Conservation (phyloP, 129 eudicot genomes). For the Erigeron canadensis region DNA sequence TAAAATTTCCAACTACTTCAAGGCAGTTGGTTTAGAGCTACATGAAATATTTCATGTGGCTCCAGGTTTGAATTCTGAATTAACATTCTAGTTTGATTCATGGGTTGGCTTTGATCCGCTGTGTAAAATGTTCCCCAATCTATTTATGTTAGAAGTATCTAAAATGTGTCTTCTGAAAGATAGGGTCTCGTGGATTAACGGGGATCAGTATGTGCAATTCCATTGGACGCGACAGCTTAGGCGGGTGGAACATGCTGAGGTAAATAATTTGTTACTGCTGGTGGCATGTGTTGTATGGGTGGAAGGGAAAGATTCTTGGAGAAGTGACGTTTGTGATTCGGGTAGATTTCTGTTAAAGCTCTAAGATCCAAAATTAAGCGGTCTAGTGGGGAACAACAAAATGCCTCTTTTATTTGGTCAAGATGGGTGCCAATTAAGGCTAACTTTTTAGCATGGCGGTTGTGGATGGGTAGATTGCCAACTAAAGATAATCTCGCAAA, state of each 20-base stretch:
- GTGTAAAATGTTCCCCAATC: background rate
- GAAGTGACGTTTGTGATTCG: background rate
- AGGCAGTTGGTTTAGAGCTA: background rate
- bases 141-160: background rate
- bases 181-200: background rate
- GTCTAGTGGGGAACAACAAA: background rate
- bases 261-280: background rate
- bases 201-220: background rate
- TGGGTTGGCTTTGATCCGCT: background rate
- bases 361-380: background rate
- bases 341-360: background rate
- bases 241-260: background rate
- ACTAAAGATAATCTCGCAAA: background rate
- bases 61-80: background rate
- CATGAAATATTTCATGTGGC: background rate
- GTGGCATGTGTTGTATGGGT: background rate
- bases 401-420: background rate
- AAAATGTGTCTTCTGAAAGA: background rate
- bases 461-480: background rate
- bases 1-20: background rate
- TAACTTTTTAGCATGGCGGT: background rate
- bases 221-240: background rate
- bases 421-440: background rate
- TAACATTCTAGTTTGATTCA: background rate
- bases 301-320: background rate